These are phyloP conservation scores for Powellomyces hirtus DNA, from an alignment of 192 early-diverging fungal species.

Conservation along the genomic window DNA sequence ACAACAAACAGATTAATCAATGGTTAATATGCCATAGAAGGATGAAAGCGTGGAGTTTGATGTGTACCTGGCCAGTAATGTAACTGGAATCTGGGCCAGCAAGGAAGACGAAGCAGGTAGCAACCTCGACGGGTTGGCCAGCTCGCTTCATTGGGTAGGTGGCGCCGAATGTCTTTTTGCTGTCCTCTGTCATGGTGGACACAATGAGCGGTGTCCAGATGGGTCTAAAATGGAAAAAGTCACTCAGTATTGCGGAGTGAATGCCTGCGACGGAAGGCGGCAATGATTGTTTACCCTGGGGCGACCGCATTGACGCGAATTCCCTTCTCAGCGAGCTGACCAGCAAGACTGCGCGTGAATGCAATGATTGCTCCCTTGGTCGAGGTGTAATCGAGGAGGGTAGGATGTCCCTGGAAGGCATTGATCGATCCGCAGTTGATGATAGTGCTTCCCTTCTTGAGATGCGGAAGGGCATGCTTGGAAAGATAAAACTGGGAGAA, in stretches of 20 bases:
- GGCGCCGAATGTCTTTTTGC: constrained; percentile 17
- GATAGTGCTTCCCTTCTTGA: constrained; percentile 16
- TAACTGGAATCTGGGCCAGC: constrained; percentile 16
- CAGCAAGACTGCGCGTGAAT: constrained; percentile 30
- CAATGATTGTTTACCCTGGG: too few relatives aligned
- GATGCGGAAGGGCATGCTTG: constrained; percentile 40
- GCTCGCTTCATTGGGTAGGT: constrained; percentile 25
- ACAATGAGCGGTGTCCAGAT: constrained; percentile 21
- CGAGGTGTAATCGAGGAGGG: constrained; percentile 27
- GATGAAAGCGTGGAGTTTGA: background rate
- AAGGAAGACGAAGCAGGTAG: constrained; percentile 29
- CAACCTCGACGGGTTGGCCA: constrained; percentile 36
- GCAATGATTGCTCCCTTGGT: constrained; percentile 37
- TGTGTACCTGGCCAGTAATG: constrained; percentile 13
- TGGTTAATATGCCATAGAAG: background rate
- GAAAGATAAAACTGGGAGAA: constrained; percentile 49
- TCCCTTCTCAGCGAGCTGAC: constrained; percentile 33
- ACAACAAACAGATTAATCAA: too few relatives aligned
- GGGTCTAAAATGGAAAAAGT: too few relatives aligned
- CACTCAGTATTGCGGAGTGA: too few relatives aligned
- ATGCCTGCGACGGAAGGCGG: too few relatives aligned
- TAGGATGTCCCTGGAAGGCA: constrained; percentile 12
- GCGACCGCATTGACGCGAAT: constrained; percentile 42
- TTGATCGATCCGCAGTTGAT: constrained; percentile 21
- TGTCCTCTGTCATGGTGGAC: constrained; percentile 7